Base-by-base conservation (phyloP, 306 rosid species). In the Heteromeles arbutifolia region DNA sequence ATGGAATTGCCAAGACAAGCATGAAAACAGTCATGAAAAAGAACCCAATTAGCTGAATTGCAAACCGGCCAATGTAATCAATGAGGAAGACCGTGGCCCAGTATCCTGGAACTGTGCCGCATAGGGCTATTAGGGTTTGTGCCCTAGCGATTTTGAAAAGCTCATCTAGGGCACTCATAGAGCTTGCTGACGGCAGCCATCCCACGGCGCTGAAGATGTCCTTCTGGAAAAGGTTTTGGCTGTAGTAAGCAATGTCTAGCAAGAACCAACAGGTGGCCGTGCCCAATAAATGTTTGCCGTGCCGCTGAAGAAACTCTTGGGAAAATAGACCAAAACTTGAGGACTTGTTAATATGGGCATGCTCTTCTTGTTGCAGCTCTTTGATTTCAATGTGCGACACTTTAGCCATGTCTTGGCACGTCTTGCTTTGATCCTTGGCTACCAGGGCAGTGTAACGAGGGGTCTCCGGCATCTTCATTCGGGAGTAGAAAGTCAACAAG, bases 381-480 rank as follows among this genome's bases (percentile, higher is more conserved):
- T 54, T 26, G 31, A 77, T 57, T 5, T 84, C 83, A 4, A 82
- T 10, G 11, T 86, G 80, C 21, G 89, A 79, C 34, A 91, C 88
- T 64, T 79, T 89, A 5, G 90, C 74, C 97, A 91, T 91, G 69
- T 91, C 90, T 67, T 65, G 62, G 29, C 64, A 53, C 24, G 92
- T 88, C 62, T 87, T 86, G 64, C 71, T 70, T 31, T 74, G 59
- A 45, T 91, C 43, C 43, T 91, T 87, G 76, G 88, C 90, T 32
- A 89, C 90, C 53, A 91, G 78, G 78, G 92, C 90, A 5, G 92
- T 91, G 83, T 83, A 91, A 26, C 94, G 82, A 12, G 91, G 84
- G 4, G 95, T 88, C 79, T 91, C 95, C 0, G 89, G 89, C 91
- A 91, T 82, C 65, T 86, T 86, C 85, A 85, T 81, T 13, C 91